A percentile compares a stretch with the other conserved stretches of the same genome.
Conservation (phyloP, 2,329 filamentous ascomycete species). For the Penicillium capsulatum region DNA sequence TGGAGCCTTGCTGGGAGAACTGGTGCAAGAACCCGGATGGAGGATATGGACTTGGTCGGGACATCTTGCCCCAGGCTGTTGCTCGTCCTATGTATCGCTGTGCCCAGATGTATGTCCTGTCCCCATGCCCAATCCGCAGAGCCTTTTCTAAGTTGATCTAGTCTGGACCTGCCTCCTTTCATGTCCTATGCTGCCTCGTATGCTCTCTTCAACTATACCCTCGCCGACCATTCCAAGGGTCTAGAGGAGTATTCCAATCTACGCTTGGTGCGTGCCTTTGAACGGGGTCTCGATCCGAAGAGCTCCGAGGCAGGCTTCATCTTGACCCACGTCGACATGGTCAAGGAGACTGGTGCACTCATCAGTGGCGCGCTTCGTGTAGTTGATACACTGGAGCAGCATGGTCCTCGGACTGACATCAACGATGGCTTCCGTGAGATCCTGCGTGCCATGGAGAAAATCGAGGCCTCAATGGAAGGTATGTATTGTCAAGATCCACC, state of each 20-base stretch:
- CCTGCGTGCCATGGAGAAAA: constrained; percentile 60
- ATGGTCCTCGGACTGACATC: constrained; percentile 53
- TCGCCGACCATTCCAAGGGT: constrained; percentile 54
- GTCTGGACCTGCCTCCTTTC: constrained; percentile 77
- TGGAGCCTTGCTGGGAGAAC: constrained; percentile 84
- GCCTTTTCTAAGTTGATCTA: constrained; percentile 31
- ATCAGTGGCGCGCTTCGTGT: constrained; percentile 67
- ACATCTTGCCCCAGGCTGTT: constrained; percentile 68
- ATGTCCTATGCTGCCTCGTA: constrained; percentile 75
- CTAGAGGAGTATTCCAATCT: constrained; percentile 59
- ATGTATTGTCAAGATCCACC: constrained; percentile 28
- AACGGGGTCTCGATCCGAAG: constrained; percentile 76
- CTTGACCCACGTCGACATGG: constrained; percentile 95
- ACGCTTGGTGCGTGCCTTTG: constrained; percentile 84
- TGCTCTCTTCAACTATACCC: constrained; percentile 59
- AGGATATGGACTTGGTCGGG: constrained; percentile 71
- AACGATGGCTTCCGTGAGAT: constrained; percentile 62
- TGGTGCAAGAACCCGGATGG: constrained; percentile 56
- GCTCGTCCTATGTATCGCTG: constrained; percentile 78
- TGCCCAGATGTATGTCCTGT: constrained; percentile 71
- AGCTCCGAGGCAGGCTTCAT: constrained; percentile 95
- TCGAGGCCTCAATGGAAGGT: constrained; percentile 77
- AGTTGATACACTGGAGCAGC: constrained; percentile 54
- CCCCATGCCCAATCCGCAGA: constrained; percentile 1
- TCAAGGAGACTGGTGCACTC: constrained; percentile 74